These are phyloP conservation scores for Corchorus olitorius DNA, from an alignment of 345 rosid genomes.

Conservation along the genomic window DNA sequence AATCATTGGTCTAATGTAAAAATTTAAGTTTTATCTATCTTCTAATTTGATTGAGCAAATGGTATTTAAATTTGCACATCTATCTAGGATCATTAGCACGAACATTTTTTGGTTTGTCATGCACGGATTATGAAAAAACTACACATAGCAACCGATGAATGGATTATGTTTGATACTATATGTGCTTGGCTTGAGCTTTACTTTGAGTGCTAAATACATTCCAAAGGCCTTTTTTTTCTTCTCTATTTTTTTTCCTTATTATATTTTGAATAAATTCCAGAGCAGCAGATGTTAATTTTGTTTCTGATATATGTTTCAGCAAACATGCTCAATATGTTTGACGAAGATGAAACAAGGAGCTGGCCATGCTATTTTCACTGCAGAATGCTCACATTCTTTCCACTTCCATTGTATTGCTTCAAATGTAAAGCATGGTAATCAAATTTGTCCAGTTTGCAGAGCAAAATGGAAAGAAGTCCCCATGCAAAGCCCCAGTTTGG, in stretches of 20 bases:
- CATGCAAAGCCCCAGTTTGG: slow-evolving; percentile 63
- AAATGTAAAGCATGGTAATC: slow-evolving; percentile 82
- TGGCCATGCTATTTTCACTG: slow-evolving; percentile 91
- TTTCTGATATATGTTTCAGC: slow-evolving; percentile 37
- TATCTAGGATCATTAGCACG: background rate
- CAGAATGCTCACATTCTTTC: slow-evolving; percentile 94
- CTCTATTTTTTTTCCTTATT: background rate
- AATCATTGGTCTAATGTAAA: background rate
- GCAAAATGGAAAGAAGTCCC: slow-evolving; percentile 94
- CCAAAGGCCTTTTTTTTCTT: background rate
- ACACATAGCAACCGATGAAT: background rate
- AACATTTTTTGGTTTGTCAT: background rate
- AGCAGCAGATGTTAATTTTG: background rate
- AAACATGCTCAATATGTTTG: slow-evolving; percentile 88
- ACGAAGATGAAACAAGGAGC: slow-evolving; percentile 83
- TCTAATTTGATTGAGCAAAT: background rate
- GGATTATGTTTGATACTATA: background rate
- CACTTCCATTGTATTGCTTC: slow-evolving; percentile 96
- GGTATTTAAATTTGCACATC: background rate
- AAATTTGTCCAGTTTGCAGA: slow-evolving; percentile 87
- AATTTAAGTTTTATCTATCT: background rate
- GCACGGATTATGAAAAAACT: background rate
- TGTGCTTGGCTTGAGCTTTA: background rate
- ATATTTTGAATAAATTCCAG: background rate
- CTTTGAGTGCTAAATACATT: background rate